phyloP scores from a whole-genome alignment of 2,329 filamentous ascomycete species.

The Talaromyces sp. region DNA sequence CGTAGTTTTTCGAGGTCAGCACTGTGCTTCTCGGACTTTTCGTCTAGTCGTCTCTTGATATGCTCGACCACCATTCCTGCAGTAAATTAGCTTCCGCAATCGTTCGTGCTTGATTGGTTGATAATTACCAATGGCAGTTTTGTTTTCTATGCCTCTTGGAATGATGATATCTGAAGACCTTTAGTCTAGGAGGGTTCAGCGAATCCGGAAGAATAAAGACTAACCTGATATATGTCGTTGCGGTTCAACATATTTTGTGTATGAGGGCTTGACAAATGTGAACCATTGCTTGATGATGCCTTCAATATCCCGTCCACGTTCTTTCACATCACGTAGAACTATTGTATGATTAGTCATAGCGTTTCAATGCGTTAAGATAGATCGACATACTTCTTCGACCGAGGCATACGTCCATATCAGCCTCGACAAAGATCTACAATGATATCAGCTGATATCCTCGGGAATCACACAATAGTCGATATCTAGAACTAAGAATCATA shows the following conservation, averaged over 20 bases:
- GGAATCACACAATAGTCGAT: not conserved
- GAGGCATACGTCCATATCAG: slow-evolving; percentile 89
- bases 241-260: slow-evolving; percentile 88
- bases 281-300: slow-evolving; percentile 99
- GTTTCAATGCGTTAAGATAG: not conserved
- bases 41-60: slow-evolving; percentile 79
- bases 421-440: slow-evolving; percentile 83
- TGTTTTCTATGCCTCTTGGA: slow-evolving; percentile 90
- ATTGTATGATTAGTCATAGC: no score
- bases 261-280: slow-evolving; percentile 92
- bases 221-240: slow-evolving; percentile 80
- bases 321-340: slow-evolving; percentile 83
- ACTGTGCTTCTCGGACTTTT: slow-evolving; percentile 82
- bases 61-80: slow-evolving; percentile 89
- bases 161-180: slow-evolving; percentile 73
- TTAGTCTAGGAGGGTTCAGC: not conserved
- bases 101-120: not conserved
- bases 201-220: slow-evolving; percentile 20
- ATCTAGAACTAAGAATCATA: slow-evolving; percentile 5
- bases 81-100: slow-evolving; percentile 22
- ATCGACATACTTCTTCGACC: slow-evolving; percentile 71
- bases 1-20: slow-evolving; percentile 75
- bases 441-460: slow-evolving; percentile 21
- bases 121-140: slow-evolving; percentile 69
- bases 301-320: slow-evolving; percentile 86